Percentiles rank a stretch among this genome's conserved stretches.
These are phyloP conservation scores for Diaporthe ampelina DNA, from an alignment of 2,329 filamentous ascomycete genomes.

Conservation along the genomic window DNA sequence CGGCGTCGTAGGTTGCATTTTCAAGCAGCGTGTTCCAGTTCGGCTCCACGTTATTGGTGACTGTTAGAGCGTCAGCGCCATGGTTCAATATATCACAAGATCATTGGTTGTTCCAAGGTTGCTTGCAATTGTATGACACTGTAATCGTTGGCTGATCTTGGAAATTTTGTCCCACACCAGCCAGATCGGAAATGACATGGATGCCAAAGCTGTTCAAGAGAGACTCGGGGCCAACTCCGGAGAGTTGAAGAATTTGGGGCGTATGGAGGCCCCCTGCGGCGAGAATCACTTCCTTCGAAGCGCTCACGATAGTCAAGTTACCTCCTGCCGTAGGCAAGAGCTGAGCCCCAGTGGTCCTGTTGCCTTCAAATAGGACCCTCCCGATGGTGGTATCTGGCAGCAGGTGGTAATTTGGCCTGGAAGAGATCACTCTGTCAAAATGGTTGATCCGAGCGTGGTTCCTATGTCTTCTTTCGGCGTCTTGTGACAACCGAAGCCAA, in stretches of 20 bases:
- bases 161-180: slow-evolving; percentile 12
- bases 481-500: background rate
- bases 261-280: slow-evolving; percentile 10
- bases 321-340: background rate
- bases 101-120: background rate
- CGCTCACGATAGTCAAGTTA: background rate
- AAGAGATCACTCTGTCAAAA: background rate
- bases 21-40: background rate
- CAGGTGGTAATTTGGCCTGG: slow-evolving; percentile 1
- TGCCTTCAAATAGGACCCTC: background rate
- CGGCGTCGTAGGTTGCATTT: slow-evolving; percentile 9
- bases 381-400: background rate
- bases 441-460: slow-evolving; percentile 18
- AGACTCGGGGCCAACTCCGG: background rate
- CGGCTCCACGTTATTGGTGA: background rate
- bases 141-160: slow-evolving; percentile 12
- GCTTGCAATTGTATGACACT: slow-evolving; percentile 12
- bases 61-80: background rate
- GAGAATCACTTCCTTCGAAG: slow-evolving; percentile 6
- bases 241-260: slow-evolving; percentile 15
- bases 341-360: background rate
- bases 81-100: background rate
- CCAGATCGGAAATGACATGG: background rate
- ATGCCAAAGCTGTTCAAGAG: background rate
- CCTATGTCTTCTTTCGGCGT: background rate